Conservation (phyloP, 768 basidiomycete species). For the Gymnopilus dilepis region DNA sequence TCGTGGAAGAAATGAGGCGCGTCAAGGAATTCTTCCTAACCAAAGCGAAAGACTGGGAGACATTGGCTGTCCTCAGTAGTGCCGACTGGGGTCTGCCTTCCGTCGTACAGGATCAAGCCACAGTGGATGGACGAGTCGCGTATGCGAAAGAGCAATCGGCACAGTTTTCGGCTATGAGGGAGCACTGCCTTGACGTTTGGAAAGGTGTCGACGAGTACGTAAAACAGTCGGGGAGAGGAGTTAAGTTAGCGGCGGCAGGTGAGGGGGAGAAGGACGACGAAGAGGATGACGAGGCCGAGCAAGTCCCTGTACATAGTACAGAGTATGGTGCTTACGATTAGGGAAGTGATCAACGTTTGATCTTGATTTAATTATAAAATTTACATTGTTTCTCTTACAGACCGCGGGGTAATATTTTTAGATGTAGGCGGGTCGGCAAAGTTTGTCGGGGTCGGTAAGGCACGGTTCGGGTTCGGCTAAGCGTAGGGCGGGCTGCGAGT, state of each 20-base stretch:
- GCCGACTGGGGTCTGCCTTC: neutral
- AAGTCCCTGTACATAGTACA: neutral
- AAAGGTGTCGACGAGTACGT: neutral
- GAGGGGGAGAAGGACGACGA: neutral
- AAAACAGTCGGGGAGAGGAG: neutral
- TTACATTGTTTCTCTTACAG: too few species aligned
- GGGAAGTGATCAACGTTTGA: neutral
- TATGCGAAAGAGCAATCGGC: constrained; percentile 1
- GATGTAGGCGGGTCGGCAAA: too few species aligned
- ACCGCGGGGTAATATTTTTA: too few species aligned
- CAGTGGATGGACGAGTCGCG: neutral
- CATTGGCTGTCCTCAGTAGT: neutral
- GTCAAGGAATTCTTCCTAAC: neutral
- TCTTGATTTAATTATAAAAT: neutral
- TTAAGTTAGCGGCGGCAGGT: neutral
- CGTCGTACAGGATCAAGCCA: neutral
- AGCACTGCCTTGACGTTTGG: neutral
- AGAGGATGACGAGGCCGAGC: neutral
- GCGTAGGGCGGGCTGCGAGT: too few species aligned
- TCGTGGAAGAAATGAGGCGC: neutral
- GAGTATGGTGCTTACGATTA: neutral
- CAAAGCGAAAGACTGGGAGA: neutral
- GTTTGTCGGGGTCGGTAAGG: too few species aligned
- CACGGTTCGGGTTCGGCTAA: too few species aligned
- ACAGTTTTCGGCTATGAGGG: neutral